Base-by-base conservation (phyloP, 129 eudicot genomes). In the Mikania micrantha region DNA sequence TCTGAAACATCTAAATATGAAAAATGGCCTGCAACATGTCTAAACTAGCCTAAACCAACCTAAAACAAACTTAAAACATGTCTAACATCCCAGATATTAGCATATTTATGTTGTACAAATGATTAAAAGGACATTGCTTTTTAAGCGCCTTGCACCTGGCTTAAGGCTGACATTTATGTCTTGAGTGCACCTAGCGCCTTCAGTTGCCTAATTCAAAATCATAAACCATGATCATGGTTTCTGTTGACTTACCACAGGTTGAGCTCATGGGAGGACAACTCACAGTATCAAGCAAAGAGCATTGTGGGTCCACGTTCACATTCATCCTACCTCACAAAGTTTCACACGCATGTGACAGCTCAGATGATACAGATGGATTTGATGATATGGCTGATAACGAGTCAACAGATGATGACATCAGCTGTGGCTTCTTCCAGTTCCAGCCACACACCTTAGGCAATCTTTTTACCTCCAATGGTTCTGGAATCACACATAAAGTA, bases 201-300 rank as follows among this genome's bases (percentile, higher is more conserved):
- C n/a, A n/a, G n/a, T n/a, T n/a, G n/a, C n/a, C n/a, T n/a, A n/a
- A n/a, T n/a, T n/a, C n/a, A n/a, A n/a, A n/a, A n/a, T n/a, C n/a
- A n/a, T n/a, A 64, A 24, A 38, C 39, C 15, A 39, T 41, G 12
- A 32, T 61, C 24, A 66, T 45, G 69, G 54, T 64, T 64, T 15
- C 9, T n/a, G 47, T 45, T 44, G 66, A 41, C 34, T 22, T 44
- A 38, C 35, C 27, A 15, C 44, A 92, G 98, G 98, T 84, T 74
- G 98, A 92, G 75, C 95, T 92, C 29, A 92, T 92, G 98, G 98
- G 98, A 52, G 98, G 96, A 52, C 89, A 76, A 42, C 83, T 92
- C 45, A 88, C 98, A 16, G 98, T 92, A 34, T 77, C 96, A 1
- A 88, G 96, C 78, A 72, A 56, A 76, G 98, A 92, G 69, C 81